Conservation (phyloP, 2,329 filamentous ascomycete genomes). For the Exophiala bonariae region DNA sequence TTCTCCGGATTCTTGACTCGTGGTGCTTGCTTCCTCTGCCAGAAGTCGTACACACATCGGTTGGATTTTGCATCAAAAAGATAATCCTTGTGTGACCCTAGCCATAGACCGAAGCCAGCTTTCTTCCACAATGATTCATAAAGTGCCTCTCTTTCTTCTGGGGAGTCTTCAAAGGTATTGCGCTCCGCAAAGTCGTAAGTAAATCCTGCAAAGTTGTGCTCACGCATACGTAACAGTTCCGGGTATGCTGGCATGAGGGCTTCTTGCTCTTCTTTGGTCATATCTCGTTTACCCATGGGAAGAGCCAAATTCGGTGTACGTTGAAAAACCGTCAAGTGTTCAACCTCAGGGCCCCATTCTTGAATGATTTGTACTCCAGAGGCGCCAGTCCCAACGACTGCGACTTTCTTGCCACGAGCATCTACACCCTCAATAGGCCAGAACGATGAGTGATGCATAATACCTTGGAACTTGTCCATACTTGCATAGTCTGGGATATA, state of each 20-base stretch:
- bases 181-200: slow-evolving; percentile 60
- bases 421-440: slow-evolving; percentile 60
- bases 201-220: slow-evolving; percentile 50
- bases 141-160: slow-evolving; percentile 40
- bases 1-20: slow-evolving; percentile 53
- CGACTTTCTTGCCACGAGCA: slow-evolving; percentile 59
- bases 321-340: slow-evolving; percentile 55
- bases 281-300: slow-evolving; percentile 56
- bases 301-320: slow-evolving; percentile 66
- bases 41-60: slow-evolving; percentile 55
- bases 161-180: slow-evolving; percentile 35
- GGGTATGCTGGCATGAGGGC: slow-evolving; percentile 29
- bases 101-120: slow-evolving; percentile 57
- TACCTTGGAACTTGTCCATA: slow-evolving; percentile 59
- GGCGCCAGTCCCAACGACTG: slow-evolving; percentile 65
- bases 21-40: slow-evolving; percentile 52
- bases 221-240: slow-evolving; percentile 21
- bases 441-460: slow-evolving; percentile 60
- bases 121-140: slow-evolving; percentile 51
- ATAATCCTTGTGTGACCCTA: slow-evolving; percentile 52
- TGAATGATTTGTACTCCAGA: slow-evolving; percentile 66
- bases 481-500: slow-evolving; percentile 61
- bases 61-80: slow-evolving; percentile 49
- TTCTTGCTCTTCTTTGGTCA: slow-evolving; percentile 52
- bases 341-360: slow-evolving; percentile 56